Percentiles rank a stretch among this genome's conserved stretches.
phyloP scores from a whole-genome alignment of 2,329 filamentous ascomycete species.

The Aspergillus bombycis region DNA sequence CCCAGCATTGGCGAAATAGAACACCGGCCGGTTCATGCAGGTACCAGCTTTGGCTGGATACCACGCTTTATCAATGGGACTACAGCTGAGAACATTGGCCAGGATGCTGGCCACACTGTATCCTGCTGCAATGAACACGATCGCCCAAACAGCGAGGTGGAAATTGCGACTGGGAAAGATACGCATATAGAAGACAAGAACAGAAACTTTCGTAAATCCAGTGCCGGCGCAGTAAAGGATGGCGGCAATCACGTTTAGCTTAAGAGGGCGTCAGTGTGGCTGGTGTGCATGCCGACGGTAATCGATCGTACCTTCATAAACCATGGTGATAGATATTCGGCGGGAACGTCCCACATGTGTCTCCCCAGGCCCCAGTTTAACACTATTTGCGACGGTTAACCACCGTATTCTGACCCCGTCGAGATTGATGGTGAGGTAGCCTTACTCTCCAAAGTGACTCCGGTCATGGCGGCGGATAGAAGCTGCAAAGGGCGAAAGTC shows the following conservation, averaged over 20 bases:
- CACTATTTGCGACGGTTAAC: slow-evolving; percentile 18
- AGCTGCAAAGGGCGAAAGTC: slow-evolving; percentile 13
- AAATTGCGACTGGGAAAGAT: slow-evolving; percentile 34
- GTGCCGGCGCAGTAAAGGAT: slow-evolving; percentile 34
- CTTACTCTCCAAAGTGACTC: slow-evolving; percentile 29
- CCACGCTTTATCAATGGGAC: slow-evolving; percentile 31
- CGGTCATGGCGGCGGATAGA: slow-evolving; percentile 26
- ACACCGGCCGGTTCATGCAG: slow-evolving; percentile 33
- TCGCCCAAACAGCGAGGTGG: slow-evolving; percentile 26
- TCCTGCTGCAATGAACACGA: slow-evolving; percentile 29
- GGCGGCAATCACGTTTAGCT: slow-evolving; percentile 33
- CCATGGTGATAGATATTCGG: slow-evolving; percentile 21
- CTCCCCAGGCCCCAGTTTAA: slow-evolving; percentile 31
- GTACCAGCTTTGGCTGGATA: slow-evolving; percentile 23
- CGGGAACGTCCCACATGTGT: slow-evolving; percentile 34
- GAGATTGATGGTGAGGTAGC: background rate
- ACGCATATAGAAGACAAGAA: slow-evolving; percentile 33
- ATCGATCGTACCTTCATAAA: slow-evolving; percentile 26
- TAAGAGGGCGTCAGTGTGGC: background rate
- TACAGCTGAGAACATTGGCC: slow-evolving; percentile 32
- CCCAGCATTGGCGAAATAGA: slow-evolving; percentile 35
- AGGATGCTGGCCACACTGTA: slow-evolving; percentile 33
- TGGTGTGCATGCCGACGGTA: background rate
- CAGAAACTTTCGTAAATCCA: slow-evolving; percentile 35
- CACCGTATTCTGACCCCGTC: background rate